These are phyloP conservation scores for Penicillium verrucosum DNA, from an alignment of 2,329 filamentous ascomycete genomes.

Conservation along the genomic window DNA sequence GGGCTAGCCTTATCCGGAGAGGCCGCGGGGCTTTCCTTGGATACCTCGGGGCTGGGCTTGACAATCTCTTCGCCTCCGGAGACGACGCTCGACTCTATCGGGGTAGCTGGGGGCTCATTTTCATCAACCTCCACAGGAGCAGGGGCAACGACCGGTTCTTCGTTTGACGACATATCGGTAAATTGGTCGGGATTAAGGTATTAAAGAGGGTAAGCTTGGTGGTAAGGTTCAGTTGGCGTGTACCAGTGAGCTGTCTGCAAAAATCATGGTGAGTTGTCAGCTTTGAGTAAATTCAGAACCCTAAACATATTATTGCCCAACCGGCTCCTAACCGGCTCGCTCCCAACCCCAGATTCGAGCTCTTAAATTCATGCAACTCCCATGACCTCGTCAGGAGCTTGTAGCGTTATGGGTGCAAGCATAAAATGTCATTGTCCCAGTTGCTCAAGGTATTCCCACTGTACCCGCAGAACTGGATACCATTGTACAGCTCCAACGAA, in stretches of 20 bases:
- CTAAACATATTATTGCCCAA: not conserved
- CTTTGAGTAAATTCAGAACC: not conserved
- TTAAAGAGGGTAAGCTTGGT: not conserved
- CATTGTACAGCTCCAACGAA: not conserved
- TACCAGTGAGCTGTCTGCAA: not conserved
- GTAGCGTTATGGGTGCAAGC: not conserved
- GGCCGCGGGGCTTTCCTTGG: conserved; percentile 32
- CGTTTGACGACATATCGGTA: conserved; percentile 34
- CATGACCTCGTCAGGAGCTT: not conserved
- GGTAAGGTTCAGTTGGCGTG: not conserved
- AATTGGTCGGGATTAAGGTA: conserved; percentile 3
- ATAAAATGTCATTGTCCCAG: not conserved
- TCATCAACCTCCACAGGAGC: conserved; percentile 26
- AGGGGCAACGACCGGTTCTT: conserved; percentile 28
- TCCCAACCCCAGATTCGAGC: not conserved
- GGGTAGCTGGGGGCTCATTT: conserved; percentile 34
- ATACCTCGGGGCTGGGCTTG: conserved; percentile 37
- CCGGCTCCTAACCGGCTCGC: not conserved
- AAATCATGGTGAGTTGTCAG: not conserved
- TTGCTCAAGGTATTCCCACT: not conserved
- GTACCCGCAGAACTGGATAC: not conserved
- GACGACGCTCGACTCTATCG: conserved; percentile 31
- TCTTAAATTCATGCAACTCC: not conserved
- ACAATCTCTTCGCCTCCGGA: conserved; percentile 34
- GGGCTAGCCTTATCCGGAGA: conserved; percentile 35